Conservation (phyloP, 2,329 filamentous ascomycete genomes). For the Triangularia verruculosa region DNA sequence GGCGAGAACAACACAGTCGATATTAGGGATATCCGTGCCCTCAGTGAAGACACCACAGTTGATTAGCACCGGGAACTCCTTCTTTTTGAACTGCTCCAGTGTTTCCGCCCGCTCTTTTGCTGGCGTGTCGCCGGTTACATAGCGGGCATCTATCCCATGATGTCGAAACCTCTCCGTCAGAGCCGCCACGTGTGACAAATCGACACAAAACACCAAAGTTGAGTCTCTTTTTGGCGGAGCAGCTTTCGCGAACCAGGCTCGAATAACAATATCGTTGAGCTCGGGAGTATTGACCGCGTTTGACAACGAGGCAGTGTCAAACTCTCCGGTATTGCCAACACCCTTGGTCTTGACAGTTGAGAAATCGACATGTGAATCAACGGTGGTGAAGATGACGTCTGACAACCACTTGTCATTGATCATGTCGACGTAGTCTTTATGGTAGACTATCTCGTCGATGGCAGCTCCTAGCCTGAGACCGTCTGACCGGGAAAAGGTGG, state of each 20-base stretch:
- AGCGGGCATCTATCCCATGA: slow-evolving; percentile 77
- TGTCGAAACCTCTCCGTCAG: slow-evolving; percentile 74
- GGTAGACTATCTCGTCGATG: slow-evolving; percentile 94
- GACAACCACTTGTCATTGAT: slow-evolving; percentile 88
- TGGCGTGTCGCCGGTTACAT: slow-evolving; percentile 79
- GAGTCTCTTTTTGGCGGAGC: slow-evolving; percentile 61
- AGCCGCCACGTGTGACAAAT: slow-evolving; percentile 74
- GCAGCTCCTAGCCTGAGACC: slow-evolving; percentile 77
- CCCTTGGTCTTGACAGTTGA: slow-evolving; percentile 62
- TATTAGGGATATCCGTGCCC: slow-evolving; percentile 95
- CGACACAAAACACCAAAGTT: slow-evolving; percentile 91
- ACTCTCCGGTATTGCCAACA: slow-evolving; percentile 68
- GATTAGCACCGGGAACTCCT: slow-evolving; percentile 80
- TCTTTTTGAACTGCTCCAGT: slow-evolving; percentile 71
- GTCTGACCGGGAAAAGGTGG: slow-evolving; percentile 74
- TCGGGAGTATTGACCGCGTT: slow-evolving; percentile 75
- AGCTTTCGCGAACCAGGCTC: slow-evolving; percentile 80
- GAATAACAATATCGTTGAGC: slow-evolving; percentile 80
- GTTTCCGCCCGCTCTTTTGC: slow-evolving; percentile 64
- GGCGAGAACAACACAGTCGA: slow-evolving; percentile 87
- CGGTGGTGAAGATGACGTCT: slow-evolving; percentile 90
- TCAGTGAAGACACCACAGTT: slow-evolving; percentile 98
- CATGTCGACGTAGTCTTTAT: slow-evolving; percentile 69
- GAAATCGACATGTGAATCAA: slow-evolving; percentile 77
- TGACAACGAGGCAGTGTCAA: slow-evolving; percentile 73